phyloP scores from a whole-genome alignment of 768 basidiomycete species.

The Lentinula detonsa region DNA sequence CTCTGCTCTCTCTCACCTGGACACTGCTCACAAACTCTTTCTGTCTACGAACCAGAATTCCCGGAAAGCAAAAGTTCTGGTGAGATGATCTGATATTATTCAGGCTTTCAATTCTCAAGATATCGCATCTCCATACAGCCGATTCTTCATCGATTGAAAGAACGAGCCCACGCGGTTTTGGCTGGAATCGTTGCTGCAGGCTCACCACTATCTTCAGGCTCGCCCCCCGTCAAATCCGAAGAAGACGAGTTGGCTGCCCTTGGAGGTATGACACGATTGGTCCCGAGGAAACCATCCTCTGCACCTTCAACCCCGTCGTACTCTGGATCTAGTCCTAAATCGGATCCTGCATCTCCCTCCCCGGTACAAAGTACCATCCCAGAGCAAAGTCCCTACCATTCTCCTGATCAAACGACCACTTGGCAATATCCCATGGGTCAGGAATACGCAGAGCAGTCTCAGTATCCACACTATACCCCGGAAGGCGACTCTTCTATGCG shows the following conservation, averaged over 20 bases:
- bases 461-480: conserved; percentile 11
- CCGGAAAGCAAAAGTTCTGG: conserved; percentile 54
- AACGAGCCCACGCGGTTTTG: conserved; percentile 42
- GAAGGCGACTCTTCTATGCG: conserved; percentile 4
- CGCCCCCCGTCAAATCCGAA: conserved; percentile 45
- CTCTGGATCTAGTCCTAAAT: conserved; percentile 35
- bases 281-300: conserved; percentile 42
- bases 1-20: conserved; percentile 64
- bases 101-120: not conserved
- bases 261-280: conserved; percentile 58
- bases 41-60: conserved; percentile 44
- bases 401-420: conserved; percentile 13
- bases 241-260: conserved; percentile 56
- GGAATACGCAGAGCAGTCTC: conserved; percentile 9
- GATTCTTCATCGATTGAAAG: conserved; percentile 52
- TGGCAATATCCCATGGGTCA: not conserved
- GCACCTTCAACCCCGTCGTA: conserved; percentile 40
- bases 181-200: conserved; percentile 11
- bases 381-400: conserved; percentile 11
- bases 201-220: conserved; percentile 15
- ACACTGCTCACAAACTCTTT: conserved; percentile 55
- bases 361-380: conserved; percentile 11
- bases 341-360: conserved; percentile 43
- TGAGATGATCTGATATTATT: conserved; percentile 22
- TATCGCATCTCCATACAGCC: conserved; percentile 37